Evolutionary conservation across 768 basidiomycete species (phyloP).

Genomic region (Asterophora parasitica): DNA sequence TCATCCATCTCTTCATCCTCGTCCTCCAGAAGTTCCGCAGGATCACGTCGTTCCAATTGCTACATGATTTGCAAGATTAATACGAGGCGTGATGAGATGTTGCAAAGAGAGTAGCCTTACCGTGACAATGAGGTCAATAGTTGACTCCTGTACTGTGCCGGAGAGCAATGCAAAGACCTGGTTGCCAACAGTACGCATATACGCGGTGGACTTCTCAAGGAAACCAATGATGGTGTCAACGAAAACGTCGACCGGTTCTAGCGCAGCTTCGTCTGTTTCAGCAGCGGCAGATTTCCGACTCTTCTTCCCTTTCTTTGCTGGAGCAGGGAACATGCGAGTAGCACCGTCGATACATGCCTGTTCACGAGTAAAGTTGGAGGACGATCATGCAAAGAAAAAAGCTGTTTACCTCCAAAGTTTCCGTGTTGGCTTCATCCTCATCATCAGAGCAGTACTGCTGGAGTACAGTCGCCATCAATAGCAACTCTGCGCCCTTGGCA

Average conservation of each 20-base stretch:
- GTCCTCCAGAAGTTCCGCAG: constrained; percentile 47
- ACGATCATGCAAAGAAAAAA: neutral
- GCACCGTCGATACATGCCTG: constrained; percentile 62
- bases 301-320: constrained; percentile 36
- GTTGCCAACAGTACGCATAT: constrained; percentile 74
- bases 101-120: constrained; percentile 41
- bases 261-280: constrained; percentile 32
- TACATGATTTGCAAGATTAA: constrained; percentile 24
- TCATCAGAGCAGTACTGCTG: constrained; percentile 67
- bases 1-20: constrained; percentile 42
- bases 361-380: neutral
- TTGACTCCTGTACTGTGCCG: constrained; percentile 57
- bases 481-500: constrained; percentile 64
- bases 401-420: constrained; percentile 54
- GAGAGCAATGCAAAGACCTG: constrained; percentile 76
- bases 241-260: constrained; percentile 75
- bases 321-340: constrained; percentile 43
- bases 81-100: constrained; percentile 3
- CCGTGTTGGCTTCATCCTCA: constrained; percentile 44
- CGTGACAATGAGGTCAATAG: constrained; percentile 75
- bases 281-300: constrained; percentile 29
- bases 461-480: constrained; percentile 66
- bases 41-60: constrained; percentile 80
- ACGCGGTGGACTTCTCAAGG: constrained; percentile 78
- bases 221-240: constrained; percentile 90